Evolutionary conservation across 108 stramenopile species (phyloP).

Genomic region (Bacterosira constricta): DNA sequence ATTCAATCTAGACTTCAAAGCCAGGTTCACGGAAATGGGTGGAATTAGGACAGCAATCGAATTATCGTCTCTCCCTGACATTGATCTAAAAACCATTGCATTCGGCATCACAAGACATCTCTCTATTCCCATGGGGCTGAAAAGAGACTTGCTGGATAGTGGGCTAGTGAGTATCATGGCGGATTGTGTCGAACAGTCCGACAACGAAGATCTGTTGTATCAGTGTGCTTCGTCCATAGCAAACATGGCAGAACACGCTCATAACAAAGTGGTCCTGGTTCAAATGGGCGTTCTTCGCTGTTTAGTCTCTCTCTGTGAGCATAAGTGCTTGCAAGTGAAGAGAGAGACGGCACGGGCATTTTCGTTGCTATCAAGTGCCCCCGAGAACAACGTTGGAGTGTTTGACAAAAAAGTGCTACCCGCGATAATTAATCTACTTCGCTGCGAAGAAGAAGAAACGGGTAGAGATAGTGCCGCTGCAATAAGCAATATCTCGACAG

Average conservation of each 20-base stretch:
- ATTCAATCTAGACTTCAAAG: constrained; percentile 70
- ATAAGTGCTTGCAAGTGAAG: constrained; percentile 12
- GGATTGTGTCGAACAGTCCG: constrained; percentile 33
- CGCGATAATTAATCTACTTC: constrained; percentile 26
- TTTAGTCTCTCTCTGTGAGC: constrained; percentile 26
- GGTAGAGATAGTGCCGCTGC: constrained; percentile 22
- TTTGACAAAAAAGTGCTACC: constrained; percentile 20
- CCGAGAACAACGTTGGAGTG: constrained; percentile 13
- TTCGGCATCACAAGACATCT: constrained; percentile 67
- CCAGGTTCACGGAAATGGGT: constrained; percentile 65
- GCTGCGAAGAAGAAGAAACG: constrained; percentile 36
- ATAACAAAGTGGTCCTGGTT: constrained; percentile 44
- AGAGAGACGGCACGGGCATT: constrained; percentile 36
- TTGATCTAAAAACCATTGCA: constrained; percentile 61
- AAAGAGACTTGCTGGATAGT: constrained; percentile 60
- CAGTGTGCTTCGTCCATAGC: constrained; percentile 51
- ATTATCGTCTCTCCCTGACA: constrained; percentile 48
- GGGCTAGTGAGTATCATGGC: constrained; percentile 61
- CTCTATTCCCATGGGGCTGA: constrained; percentile 62
- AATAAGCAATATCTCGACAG: constrained; percentile 24
- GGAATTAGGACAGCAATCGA: constrained; percentile 54
- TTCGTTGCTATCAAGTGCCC: constrained; percentile 30
- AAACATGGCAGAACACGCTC: constrained; percentile 53
- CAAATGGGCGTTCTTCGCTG: constrained; percentile 35
- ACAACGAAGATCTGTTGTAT: constrained; percentile 43